A percentile compares a stretch with the other conserved stretches of the same genome.
Conservation (phyloP, 2,329 filamentous ascomycete species). For the Cladobotryum protrusum region DNA sequence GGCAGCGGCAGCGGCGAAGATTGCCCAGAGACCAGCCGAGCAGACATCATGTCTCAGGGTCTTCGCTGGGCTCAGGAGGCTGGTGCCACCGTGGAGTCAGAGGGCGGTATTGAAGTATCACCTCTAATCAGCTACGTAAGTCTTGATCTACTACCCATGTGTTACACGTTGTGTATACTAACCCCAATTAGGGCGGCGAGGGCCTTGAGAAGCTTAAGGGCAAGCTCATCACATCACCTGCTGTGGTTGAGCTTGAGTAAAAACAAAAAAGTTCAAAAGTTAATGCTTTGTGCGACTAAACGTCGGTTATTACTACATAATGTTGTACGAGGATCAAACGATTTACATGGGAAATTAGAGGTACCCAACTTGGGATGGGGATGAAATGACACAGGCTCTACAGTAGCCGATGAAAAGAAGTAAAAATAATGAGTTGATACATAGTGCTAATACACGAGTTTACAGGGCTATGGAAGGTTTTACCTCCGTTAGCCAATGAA, state of each 20-base stretch:
- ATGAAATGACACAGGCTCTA: not conserved
- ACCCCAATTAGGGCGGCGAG: constrained; percentile 48
- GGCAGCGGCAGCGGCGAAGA: constrained; percentile 78
- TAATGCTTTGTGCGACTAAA: not conserved
- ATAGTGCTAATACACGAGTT: not conserved
- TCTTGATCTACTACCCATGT: constrained; percentile 22
- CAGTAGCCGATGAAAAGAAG: not conserved
- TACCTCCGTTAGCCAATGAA: not conserved
- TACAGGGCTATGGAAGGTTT: no score
- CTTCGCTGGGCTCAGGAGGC: constrained; percentile 76
- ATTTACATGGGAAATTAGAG: not conserved
- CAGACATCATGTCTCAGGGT: constrained; percentile 85
- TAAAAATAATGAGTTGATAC: not conserved
- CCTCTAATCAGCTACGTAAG: constrained; percentile 93
- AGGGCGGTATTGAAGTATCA: constrained; percentile 78
- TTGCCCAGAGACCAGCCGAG: constrained; percentile 86
- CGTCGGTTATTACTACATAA: not conserved
- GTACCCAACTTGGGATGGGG: not conserved
- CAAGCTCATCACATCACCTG: constrained; percentile 46
- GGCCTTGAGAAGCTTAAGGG: constrained; percentile 52
- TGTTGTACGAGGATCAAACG: not conserved
- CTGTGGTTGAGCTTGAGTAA: constrained; percentile 43
- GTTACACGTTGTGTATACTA: not conserved
- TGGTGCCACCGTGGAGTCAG: constrained; percentile 66
- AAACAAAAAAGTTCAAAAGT: not conserved